Percentiles rank a stretch among this genome's conserved stretches.
Conservation (phyloP, 2,329 filamentous ascomycete genomes). For the Xylaria sp. region DNA sequence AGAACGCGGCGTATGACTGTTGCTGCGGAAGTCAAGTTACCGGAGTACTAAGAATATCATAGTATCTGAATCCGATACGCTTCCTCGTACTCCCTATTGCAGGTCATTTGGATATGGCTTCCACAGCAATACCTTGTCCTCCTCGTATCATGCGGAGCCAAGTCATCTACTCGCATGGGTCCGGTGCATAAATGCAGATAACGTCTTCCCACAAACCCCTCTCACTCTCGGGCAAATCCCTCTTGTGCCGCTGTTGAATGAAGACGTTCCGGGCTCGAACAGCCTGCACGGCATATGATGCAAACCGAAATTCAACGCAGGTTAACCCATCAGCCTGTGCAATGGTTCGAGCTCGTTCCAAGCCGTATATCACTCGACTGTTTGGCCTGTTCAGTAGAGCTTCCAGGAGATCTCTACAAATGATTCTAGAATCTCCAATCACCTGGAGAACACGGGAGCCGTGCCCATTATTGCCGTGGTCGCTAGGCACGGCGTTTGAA, state of each 20-base stretch:
- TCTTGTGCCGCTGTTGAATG: not conserved
- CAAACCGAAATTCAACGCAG: conserved; percentile 22
- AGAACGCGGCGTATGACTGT: no score
- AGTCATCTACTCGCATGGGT: conserved; percentile 13
- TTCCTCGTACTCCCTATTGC: no score
- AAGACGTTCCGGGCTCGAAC: conserved; percentile 13
- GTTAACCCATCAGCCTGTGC: not conserved
- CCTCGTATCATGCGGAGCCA: not conserved
- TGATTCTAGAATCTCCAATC: not conserved
- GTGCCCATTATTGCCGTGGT: not conserved
- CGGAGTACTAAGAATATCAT: no score
- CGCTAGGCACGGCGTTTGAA: not conserved
- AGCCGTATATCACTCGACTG: conserved; percentile 5
- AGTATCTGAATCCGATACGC: no score
- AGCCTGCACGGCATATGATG: conserved; percentile 16
- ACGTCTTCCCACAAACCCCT: conserved; percentile 11
- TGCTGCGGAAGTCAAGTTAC: no score
- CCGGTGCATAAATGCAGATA: not conserved
- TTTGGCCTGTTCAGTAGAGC: not conserved
- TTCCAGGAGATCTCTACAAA: not conserved
- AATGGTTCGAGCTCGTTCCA: not conserved
- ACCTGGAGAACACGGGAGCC: conserved; percentile 20
- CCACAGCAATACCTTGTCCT: no score
- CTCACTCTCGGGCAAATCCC: not conserved
- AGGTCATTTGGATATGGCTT: no score